Conservation (phyloP, 768 basidiomycete genomes). For the Xerocomus brunneocitrinus region DNA sequence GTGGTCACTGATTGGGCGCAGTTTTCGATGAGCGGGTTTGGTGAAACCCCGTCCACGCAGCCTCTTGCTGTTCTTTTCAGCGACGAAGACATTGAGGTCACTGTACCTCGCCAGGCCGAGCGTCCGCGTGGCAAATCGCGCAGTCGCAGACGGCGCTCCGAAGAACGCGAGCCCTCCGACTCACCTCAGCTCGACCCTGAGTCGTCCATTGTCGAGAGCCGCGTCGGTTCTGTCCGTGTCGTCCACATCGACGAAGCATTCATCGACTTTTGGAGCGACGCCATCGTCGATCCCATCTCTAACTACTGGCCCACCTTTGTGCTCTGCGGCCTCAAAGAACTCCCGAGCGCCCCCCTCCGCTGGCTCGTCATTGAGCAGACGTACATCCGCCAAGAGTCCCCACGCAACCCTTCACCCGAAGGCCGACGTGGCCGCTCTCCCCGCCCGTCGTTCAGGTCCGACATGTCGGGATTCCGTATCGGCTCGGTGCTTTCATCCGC, state of each 20-base stretch:
- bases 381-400: constrained; percentile 37
- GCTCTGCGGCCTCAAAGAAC: constrained; percentile 59
- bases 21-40: constrained; percentile 66
- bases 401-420: constrained; percentile 26
- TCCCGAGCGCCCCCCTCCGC: constrained; percentile 31
- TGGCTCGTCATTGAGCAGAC: constrained; percentile 72
- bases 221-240: constrained; percentile 36
- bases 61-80: constrained; percentile 55
- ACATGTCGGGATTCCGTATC: constrained; percentile 34
- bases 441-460: constrained; percentile 44
- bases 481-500: constrained; percentile 45
- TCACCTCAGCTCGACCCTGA: constrained; percentile 20
- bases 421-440: constrained; percentile 33
- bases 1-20: constrained; percentile 55
- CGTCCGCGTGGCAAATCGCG: constrained; percentile 31
- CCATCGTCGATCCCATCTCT: constrained; percentile 64
- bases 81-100: constrained; percentile 63
- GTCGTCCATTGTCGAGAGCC: constrained; percentile 29
- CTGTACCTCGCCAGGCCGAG: constrained; percentile 34
- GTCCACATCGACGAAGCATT: constrained; percentile 77
- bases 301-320: constrained; percentile 65
- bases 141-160: constrained; percentile 18
- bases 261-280: constrained; percentile 78
- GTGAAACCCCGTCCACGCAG: constrained; percentile 30
- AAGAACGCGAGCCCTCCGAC: constrained; percentile 13